Evolutionary conservation across 768 basidiomycete species (phyloP).

Genomic region (Rhodotorula diobovata): DNA sequence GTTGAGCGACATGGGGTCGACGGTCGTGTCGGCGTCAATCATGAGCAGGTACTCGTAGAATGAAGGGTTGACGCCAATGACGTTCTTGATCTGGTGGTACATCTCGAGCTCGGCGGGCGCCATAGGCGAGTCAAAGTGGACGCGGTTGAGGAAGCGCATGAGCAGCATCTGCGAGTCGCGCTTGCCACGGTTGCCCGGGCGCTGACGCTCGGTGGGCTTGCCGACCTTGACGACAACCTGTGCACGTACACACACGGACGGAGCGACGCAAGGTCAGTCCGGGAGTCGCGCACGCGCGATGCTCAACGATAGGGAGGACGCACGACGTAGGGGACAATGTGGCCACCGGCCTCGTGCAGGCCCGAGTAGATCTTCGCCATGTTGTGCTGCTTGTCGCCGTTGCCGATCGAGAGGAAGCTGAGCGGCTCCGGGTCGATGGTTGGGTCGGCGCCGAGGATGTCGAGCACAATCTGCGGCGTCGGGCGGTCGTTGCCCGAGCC

Average conservation of each 20-base stretch:
- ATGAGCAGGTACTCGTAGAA: conserved; percentile 88
- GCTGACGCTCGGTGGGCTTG: conserved; percentile 84
- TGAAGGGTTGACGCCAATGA: conserved; percentile 96
- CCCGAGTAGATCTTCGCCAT: conserved; percentile 97
- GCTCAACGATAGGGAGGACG: not conserved
- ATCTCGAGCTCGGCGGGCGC: conserved; percentile 95
- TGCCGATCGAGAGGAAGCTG: conserved; percentile 87
- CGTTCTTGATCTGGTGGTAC: conserved; percentile 99
- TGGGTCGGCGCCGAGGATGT: conserved; percentile 90
- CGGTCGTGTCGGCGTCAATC: conserved; percentile 91
- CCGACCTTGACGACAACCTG: conserved; percentile 74
- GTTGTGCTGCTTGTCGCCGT: conserved; percentile 73
- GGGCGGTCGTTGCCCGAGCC: conserved; percentile 94
- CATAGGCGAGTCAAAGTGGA: conserved; percentile 95
- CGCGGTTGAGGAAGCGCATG: conserved; percentile 98
- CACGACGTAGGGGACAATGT: conserved; percentile 91
- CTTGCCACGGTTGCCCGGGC: conserved; percentile 97
- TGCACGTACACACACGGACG: not conserved
- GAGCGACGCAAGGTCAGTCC: too few species aligned
- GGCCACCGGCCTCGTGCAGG: conserved; percentile 84
- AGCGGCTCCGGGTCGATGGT: conserved; percentile 91
- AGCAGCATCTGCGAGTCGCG: conserved; percentile 94
- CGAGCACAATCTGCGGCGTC: conserved; percentile 91
- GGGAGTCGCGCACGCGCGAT: too few species aligned
- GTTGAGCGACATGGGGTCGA: conserved; percentile 79